A percentile compares a stretch with the other conserved stretches of the same genome.
Evolutionary conservation across 768 basidiomycete species (phyloP).

Genomic region (Myochromella boudieri): DNA sequence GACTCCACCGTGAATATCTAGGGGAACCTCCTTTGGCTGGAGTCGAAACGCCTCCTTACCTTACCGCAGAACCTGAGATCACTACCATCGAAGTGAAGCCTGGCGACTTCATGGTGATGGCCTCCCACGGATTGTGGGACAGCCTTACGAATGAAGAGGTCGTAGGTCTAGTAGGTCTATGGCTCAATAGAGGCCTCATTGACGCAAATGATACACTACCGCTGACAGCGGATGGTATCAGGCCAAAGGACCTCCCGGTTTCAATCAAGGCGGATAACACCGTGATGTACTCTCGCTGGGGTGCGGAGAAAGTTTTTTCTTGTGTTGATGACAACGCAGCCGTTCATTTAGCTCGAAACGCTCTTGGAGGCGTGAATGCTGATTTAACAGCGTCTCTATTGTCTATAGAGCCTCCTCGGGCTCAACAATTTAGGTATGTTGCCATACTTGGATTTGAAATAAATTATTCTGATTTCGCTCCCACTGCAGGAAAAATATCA

Average conservation of each 20-base stretch:
- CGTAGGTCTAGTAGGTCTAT: constrained; percentile 51
- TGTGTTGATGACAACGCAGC: constrained; percentile 42
- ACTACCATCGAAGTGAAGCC: constrained; percentile 40
- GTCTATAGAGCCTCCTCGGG: constrained; percentile 31
- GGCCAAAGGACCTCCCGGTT: constrained; percentile 28
- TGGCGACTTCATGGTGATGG: constrained; percentile 55
- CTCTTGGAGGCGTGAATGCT: constrained; percentile 45
- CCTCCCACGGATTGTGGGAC: constrained; percentile 54
- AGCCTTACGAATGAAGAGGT: constrained; percentile 53
- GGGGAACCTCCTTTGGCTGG: constrained; percentile 27
- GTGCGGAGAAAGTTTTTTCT: constrained; percentile 37
- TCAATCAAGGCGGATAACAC: constrained; percentile 27
- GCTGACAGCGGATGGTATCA: constrained; percentile 8
- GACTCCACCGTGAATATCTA: constrained; percentile 33
- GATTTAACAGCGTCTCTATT: constrained; percentile 39
- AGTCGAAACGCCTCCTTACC: constrained; percentile 44
- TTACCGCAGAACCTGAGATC: constrained; percentile 53
- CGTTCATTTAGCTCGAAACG: constrained; percentile 49
- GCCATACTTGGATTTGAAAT: not conserved
- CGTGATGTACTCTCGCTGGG: constrained; percentile 35
- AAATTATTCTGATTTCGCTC: not conserved
- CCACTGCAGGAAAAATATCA: constrained; percentile 11
- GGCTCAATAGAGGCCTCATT: constrained; percentile 30
- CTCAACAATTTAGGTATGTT: constrained; percentile 32
- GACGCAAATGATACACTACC: not conserved